These are phyloP conservation scores for Xylariaceae sp. DNA, from an alignment of 2,329 filamentous ascomycete genomes.

Conservation along the genomic window DNA sequence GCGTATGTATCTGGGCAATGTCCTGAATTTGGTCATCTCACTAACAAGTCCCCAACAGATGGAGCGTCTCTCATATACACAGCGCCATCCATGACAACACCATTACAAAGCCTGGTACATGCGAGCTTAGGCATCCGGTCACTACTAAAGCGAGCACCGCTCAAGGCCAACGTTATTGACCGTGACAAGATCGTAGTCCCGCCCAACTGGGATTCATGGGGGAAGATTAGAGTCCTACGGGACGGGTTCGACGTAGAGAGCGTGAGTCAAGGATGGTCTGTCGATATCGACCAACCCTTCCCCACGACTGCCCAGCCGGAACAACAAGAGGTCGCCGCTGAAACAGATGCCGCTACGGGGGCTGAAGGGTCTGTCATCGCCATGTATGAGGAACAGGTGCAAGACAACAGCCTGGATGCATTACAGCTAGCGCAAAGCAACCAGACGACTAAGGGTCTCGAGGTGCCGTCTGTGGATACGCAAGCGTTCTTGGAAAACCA, in stretches of 20 bases:
- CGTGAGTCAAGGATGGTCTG: slow-evolving; percentile 78
- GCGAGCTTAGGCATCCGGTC: slow-evolving; percentile 84
- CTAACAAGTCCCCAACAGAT: slow-evolving; percentile 44
- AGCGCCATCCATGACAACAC: slow-evolving; percentile 69
- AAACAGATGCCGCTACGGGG: slow-evolving; percentile 27
- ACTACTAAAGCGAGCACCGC: slow-evolving; percentile 69
- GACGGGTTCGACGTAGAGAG: slow-evolving; percentile 91
- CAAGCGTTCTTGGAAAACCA: slow-evolving; percentile 76
- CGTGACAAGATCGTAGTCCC: slow-evolving; percentile 92
- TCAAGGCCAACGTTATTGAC: slow-evolving; percentile 90
- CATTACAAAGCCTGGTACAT: slow-evolving; percentile 75
- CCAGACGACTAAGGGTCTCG: slow-evolving; percentile 44
- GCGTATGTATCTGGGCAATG: slow-evolving; percentile 49
- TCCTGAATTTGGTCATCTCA: background rate
- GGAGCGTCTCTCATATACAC: slow-evolving; percentile 84
- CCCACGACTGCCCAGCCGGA: slow-evolving; percentile 32
- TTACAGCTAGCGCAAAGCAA: slow-evolving; percentile 50
- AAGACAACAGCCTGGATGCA: slow-evolving; percentile 65
- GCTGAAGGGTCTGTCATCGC: slow-evolving; percentile 60
- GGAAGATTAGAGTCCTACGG: slow-evolving; percentile 87
- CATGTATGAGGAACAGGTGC: slow-evolving; percentile 75
- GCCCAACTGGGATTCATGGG: slow-evolving; percentile 98
- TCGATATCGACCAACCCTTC: slow-evolving; percentile 66
- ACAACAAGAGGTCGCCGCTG: slow-evolving; percentile 24
- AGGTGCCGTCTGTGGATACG: slow-evolving; percentile 67